Base-by-base conservation (phyloP, 129 eudicot genomes). In the Flaveria brownii region DNA sequence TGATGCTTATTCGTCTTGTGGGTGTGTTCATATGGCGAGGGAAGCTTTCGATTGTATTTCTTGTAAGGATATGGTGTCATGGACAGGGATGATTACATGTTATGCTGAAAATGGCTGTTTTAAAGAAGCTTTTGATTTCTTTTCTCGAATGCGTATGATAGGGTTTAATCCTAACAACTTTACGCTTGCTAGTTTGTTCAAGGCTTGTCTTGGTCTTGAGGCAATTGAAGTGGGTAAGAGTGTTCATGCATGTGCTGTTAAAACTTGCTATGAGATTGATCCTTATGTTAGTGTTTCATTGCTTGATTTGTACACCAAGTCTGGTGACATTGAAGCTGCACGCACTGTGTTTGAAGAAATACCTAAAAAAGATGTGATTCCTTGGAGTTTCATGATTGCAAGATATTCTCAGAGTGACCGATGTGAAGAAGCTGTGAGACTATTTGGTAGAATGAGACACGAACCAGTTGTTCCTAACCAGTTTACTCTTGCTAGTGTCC, bases 371-470 rank as follows among this genome's bases (percentile, higher is more conserved):
- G 88, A 89, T 68, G 95, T 91, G 72, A 80, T 91, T 30, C 82
- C 92, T 10, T 91, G 97, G 97, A 91, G 97, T 80, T 88, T 91
- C 78, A 85, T 91, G 92, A 87, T 89, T 71, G 78, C 96, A 16
- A 82, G 96, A 28, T 88, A 84, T 77, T 88, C 97, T 45, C 96
- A 91, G 75, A 81, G 88, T 75, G 83, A 85, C 83, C 80, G n/a
- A 62, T 87, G 85, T 77, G 78, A 79, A 78, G 89, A 87, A 47
- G 96, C 97, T 0, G 23, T 85, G 68, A 73, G 59, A 57, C 64
- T 91, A 30, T 91, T 88, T 84, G 74, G 66, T 73, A 77, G 60
- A 30, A 91, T 91, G 97, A 81, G 89, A 83, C 76, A 33, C 42
- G 82, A 81, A 33, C 52, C 79, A 0, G 78, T 76, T 36, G 50